Evolutionary conservation across 2,329 filamentous ascomycete species (phyloP), one percentile per base, ranked within the genome.

Genomic region (Berkeleyomyces basicola): DNA sequence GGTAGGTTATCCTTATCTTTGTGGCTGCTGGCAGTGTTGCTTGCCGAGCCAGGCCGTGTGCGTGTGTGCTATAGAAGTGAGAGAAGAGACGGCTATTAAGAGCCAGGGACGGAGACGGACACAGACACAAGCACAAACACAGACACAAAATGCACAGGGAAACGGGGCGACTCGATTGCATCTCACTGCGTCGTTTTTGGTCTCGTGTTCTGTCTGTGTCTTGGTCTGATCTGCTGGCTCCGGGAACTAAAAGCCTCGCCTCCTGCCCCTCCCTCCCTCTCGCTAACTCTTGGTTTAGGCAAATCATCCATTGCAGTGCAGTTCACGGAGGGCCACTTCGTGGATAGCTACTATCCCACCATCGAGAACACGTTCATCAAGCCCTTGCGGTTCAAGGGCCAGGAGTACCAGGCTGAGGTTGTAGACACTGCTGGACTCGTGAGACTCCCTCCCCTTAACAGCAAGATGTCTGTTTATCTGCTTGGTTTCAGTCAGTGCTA

Each of bases 351-450:
- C 76, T 99, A 99, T 74, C 93, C 93, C 43, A 99, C 93, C 47
- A 97, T 99, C 70, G 93, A 99, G 75, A 99, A 97, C 74, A 97
- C 92, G 2, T 99, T 99, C 73, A 95, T 87, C 78, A 95, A 95
- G 74, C 86, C 90, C 68, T 96, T 99, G 73, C 87, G 89, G 69
- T 87, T 88, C 74, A 95, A 93, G 75, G 87, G 88, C 59, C 90
- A 96, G 74, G 93, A 97, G 67, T 99, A 85, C 74, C 85, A 88
- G 60, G 96, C 91, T 10, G 93, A 99, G 77, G 97, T 99, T 70
- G 93, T 99, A 73, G 93, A 99, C 73, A 99, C 93, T 37, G 93
- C 93, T 61, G 93, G 93, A 65, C 91, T 96, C 80, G 87, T 90
- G 79, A 53, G 63, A 49, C 6, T 70, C 77, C 36, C 23, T 33